Percentiles rank a stretch among this genome's conserved stretches.
phyloP scores from a whole-genome alignment of 768 basidiomycete genomes.

The Rhizopogon salebrosus region DNA sequence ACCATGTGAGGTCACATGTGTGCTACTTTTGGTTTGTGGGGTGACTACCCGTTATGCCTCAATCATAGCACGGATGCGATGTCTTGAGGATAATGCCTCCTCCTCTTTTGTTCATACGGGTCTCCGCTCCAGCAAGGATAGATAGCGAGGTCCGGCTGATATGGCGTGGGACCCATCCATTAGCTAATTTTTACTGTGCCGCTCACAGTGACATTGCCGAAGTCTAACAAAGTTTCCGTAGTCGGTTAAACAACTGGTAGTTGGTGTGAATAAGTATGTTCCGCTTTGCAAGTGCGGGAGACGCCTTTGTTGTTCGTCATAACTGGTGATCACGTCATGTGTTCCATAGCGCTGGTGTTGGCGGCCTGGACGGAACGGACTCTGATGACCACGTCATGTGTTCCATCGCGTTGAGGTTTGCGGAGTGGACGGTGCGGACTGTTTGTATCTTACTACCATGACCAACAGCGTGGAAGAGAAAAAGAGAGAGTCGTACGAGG shows the following conservation, averaged over 20 bases:
- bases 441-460: conserved; percentile 7
- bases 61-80: not conserved
- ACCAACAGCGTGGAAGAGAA: conserved; percentile 10
- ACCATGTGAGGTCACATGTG: not conserved
- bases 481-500: conserved; percentile 7
- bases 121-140: conserved; percentile 2
- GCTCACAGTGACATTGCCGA: not conserved
- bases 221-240: not conserved
- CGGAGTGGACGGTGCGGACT: too few species aligned
- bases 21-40: not conserved
- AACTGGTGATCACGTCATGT: not conserved
- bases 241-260: not conserved
- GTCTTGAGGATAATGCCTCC: not conserved
- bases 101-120: conserved; percentile 1
- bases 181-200: not conserved
- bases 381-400: not conserved
- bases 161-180: not conserved
- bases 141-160: not conserved
- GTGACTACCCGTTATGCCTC: not conserved
- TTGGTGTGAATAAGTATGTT: not conserved
- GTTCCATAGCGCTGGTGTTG: not conserved
- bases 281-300: not conserved
- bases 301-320: not conserved
- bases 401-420: not conserved
- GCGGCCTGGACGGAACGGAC: not conserved